Evolutionary conservation across 371 early-diverging fungal genomes (phyloP).

Genomic region (Nematocida parisii): DNA sequence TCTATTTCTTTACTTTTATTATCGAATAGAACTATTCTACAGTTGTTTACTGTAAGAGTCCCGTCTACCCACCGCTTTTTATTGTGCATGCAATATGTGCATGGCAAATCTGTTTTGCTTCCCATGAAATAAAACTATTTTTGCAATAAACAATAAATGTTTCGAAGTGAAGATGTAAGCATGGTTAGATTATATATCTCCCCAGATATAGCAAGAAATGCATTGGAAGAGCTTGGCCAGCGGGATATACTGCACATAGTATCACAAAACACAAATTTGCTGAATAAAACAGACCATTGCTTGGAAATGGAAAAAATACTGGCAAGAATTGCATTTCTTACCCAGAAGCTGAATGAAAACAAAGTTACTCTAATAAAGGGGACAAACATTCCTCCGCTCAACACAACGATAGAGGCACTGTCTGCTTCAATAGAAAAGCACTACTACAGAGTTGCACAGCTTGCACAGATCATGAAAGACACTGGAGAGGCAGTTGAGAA

Average conservation of each 20-base stretch:
- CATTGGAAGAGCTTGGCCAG: constrained; percentile 65
- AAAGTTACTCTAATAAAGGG: constrained; percentile 46
- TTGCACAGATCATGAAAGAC: constrained; percentile 63
- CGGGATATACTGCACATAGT: constrained; percentile 63
- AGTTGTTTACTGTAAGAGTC: not conserved
- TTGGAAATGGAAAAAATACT: constrained; percentile 57
- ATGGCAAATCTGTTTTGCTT: not conserved
- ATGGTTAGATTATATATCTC: constrained; percentile 65
- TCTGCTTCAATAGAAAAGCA: constrained; percentile 63
- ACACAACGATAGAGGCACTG: constrained; percentile 34
- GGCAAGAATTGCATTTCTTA: constrained; percentile 59
- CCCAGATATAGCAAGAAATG: constrained; percentile 60
- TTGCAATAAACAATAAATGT: constrained; percentile 44
- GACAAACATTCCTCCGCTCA: constrained; percentile 32
- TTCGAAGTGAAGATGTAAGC: constrained; percentile 68
- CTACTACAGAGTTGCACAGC: constrained; percentile 62
- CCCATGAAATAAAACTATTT: constrained; percentile 5
- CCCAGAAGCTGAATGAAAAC: constrained; percentile 54
- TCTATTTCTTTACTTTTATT: constrained; percentile 6
- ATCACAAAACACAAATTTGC: constrained; percentile 26
- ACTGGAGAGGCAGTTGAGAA: constrained; percentile 33
- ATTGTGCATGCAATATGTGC: not conserved
- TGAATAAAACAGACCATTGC: constrained; percentile 32
- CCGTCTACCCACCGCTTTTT: constrained; percentile 45
- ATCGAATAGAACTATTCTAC: constrained; percentile 11